A percentile compares a stretch with the other conserved stretches of the same genome.
These are phyloP conservation scores for Aspergillus tanneri DNA, from an alignment of 2,329 filamentous ascomycete species.

Conservation along the genomic window DNA sequence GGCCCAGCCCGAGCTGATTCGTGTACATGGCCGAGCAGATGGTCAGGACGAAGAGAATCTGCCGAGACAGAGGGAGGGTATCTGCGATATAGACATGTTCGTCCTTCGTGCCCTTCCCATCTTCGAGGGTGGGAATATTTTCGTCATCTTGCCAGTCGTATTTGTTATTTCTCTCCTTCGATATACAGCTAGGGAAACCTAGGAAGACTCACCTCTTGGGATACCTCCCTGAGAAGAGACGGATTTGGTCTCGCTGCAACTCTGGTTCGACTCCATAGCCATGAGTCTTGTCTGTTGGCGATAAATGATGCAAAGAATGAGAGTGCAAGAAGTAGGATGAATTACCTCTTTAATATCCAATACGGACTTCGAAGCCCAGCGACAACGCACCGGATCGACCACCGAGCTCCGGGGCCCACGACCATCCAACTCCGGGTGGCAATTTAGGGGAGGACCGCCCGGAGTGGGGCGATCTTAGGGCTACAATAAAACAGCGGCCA, in stretches of 20 bases:
- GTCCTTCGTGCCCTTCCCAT: neutral
- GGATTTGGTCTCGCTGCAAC: neutral
- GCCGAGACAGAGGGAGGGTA: constrained; percentile 1
- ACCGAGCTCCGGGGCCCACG: constrained; percentile 4
- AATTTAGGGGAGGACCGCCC: constrained; percentile 1
- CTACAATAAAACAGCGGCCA: too few relatives aligned
- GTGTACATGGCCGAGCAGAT: constrained; percentile 10
- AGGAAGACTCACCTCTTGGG: too few relatives aligned
- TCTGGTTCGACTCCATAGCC: constrained; percentile 3
- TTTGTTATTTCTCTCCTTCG: too few relatives aligned
- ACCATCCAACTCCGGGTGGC: constrained; percentile 1
- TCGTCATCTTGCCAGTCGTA: too few relatives aligned
- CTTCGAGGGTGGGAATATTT: too few relatives aligned
- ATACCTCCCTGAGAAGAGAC: too few relatives aligned
- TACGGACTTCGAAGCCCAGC: too few relatives aligned
- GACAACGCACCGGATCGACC: too few relatives aligned
- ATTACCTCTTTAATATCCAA: neutral
- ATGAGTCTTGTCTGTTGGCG: constrained; percentile 1
- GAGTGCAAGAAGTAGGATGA: neutral
- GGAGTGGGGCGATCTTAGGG: neutral
- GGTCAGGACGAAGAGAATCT: constrained; percentile 11
- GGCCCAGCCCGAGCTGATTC: constrained; percentile 7
- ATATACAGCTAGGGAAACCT: too few relatives aligned
- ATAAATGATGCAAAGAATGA: neutral
- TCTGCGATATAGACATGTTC: constrained; percentile 13